Evolutionary conservation across 108 stramenopile genomes (phyloP).

Genomic region (Nitzschia palea): DNA sequence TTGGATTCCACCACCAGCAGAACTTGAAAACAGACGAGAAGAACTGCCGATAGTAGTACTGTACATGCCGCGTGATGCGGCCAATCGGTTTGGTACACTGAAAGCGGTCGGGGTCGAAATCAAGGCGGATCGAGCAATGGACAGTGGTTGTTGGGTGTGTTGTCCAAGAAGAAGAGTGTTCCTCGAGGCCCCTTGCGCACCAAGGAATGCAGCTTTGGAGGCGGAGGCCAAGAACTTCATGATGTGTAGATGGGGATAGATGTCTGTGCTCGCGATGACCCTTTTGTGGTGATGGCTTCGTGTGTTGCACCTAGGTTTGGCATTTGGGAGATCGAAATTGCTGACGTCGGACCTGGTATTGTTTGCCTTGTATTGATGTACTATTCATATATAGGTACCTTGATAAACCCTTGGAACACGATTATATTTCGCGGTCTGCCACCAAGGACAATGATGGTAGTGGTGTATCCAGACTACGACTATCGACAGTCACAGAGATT

Average conservation of each 20-base stretch:
- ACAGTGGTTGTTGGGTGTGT: not conserved
- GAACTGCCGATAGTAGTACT: too few relatives aligned
- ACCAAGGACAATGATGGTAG: not conserved
- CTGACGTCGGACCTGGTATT: too few relatives aligned
- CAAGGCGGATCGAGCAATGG: not conserved
- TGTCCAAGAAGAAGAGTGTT: not conserved
- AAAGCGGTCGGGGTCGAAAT: not conserved
- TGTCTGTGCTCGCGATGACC: too few relatives aligned
- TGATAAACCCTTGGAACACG: not conserved
- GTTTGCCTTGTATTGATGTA: too few relatives aligned
- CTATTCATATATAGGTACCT: not conserved
- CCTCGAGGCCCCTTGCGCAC: not conserved
- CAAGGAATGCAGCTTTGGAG: slow-evolving; percentile 7
- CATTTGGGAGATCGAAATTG: too few relatives aligned
- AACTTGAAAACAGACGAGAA: slow-evolving; percentile 7
- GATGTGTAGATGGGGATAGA: too few relatives aligned
- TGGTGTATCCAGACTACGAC: not conserved
- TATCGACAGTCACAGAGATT: not conserved
- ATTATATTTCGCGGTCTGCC: not conserved
- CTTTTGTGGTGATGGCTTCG: too few relatives aligned
- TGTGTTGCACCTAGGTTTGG: too few relatives aligned
- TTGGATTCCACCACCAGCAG: not conserved
- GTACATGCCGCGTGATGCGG: too few relatives aligned
- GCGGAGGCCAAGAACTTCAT: slow-evolving; percentile 7
- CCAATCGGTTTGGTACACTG: too few relatives aligned